Base-by-base conservation (phyloP, 768 basidiomycete species). In the Tubosaeta sp. region DNA sequence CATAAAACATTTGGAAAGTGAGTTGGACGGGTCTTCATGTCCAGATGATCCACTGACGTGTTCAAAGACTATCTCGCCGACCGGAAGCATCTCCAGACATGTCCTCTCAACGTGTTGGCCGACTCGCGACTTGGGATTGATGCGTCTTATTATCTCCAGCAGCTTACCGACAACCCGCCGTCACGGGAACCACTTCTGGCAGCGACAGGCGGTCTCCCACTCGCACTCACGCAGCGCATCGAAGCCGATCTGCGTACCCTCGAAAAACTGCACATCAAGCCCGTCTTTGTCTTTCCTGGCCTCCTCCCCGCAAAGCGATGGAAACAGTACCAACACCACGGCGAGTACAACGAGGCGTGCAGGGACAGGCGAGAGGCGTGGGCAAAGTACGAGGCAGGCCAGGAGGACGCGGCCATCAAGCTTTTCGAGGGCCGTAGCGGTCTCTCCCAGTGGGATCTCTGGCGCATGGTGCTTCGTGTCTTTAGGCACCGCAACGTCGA, bases 261-360 rank as follows among this genome's bases (percentile, higher is more conserved):
- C 65, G 94, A 97, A 77, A 87, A 86, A 72, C 76, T 90, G 32
- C 85, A 81, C 59, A 97, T 99, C 78, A 97, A 95, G 67, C 97
- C 97, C 19, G 92, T 99, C n/a, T 95, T 99, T 63, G 91, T 99
- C 46, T 98, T 98, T 71, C 84, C 91, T 14, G 97, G 97, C 5
- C 76, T 99, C 31, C 74, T 83, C 1, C 88, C 91, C 1, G 84
- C 84, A 60, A 85, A 84, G 56, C 82, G 87, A 51, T 79, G 78
- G 74, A 88, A 88, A 69, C 65, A 63, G 11, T 59, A 59, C 37
- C 77, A 79, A 52, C 79, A 81, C 42, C 76, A 81, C 27, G 65
- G 67, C 16, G 83, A 83, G 59, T 75, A 82, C 58, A 72, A 69
- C 43, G 87, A 91, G 43, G 84, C 83, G 16, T 87, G 85, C 67